phyloP scores from a whole-genome alignment of 305 asterid species.

The Ajuga reptans region DNA sequence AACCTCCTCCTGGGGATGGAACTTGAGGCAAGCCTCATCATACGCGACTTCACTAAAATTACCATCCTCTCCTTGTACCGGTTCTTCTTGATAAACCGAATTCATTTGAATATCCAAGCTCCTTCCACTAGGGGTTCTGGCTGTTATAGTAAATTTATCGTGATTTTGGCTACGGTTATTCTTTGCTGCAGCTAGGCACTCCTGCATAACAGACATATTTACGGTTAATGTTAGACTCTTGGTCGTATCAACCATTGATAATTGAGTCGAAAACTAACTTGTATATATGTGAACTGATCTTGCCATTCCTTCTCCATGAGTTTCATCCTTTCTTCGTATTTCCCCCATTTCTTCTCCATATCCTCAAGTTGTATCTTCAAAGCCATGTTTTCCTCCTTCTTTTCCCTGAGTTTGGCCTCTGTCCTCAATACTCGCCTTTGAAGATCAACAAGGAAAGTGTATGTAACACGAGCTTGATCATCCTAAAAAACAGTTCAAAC shows the following conservation, averaged over 20 bases:
- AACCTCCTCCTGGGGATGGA: slow-evolving; percentile 35
- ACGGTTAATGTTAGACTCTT: background rate
- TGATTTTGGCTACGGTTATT: slow-evolving; percentile 16
- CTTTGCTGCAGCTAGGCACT: slow-evolving; percentile 39
- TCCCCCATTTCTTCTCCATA: slow-evolving; percentile 41
- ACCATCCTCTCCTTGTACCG: slow-evolving; percentile 12
- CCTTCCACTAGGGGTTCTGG: too few relatives aligned
- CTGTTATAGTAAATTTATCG: background rate
- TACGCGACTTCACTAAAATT: slow-evolving; percentile 11
- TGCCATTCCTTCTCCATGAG: slow-evolving; percentile 71
- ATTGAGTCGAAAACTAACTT: slow-evolving; percentile 33
- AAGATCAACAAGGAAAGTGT: slow-evolving; percentile 38
- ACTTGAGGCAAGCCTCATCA: slow-evolving; percentile 3
- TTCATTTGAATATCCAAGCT: slow-evolving; percentile 1
- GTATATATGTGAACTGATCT: slow-evolving; percentile 53
- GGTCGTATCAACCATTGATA: background rate
- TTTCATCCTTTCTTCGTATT: slow-evolving; percentile 53
- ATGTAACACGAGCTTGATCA: slow-evolving; percentile 31
- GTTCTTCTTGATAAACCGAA: background rate
- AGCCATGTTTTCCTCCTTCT: slow-evolving; percentile 43
- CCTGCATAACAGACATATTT: slow-evolving; percentile 34
- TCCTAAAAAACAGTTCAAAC: slow-evolving; percentile 26
- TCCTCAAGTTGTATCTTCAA: slow-evolving; percentile 38
- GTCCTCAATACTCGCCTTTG: slow-evolving; percentile 43
- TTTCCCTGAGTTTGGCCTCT: slow-evolving; percentile 50